Conservation (phyloP, 2,329 filamentous ascomycete genomes). For the Paradendryphiella salina region DNA sequence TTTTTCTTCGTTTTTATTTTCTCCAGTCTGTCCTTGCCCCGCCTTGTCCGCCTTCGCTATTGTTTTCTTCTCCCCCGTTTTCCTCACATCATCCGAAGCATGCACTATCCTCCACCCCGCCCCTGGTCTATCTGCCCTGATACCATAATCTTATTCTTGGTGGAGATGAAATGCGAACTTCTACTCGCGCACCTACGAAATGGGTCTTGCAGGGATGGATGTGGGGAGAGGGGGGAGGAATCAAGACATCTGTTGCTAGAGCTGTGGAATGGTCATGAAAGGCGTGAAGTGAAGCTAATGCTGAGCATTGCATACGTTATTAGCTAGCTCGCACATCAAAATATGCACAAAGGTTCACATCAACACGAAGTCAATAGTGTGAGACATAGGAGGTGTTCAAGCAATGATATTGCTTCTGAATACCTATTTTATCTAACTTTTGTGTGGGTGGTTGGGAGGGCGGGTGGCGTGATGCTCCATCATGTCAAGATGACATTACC, state of each 20-base stretch:
- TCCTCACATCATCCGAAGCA: neutral
- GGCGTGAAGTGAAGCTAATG: too few relatives aligned
- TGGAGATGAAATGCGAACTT: too few relatives aligned
- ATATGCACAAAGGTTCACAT: too few relatives aligned
- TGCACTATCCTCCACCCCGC: neutral
- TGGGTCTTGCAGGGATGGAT: neutral
- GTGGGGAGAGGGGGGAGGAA: neutral
- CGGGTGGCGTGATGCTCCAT: neutral
- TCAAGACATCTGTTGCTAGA: neutral
- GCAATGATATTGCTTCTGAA: neutral
- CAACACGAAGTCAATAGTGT: neutral
- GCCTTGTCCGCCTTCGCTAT: neutral
- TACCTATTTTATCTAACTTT: neutral
- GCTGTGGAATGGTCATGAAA: neutral
- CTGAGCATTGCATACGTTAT: too few relatives aligned
- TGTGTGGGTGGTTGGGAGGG: too few relatives aligned
- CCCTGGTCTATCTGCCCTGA: neutral
- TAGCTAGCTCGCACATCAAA: too few relatives aligned
- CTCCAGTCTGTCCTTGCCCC: neutral
- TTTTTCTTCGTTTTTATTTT: too few relatives aligned
- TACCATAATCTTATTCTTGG: neutral
- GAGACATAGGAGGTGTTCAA: neutral
- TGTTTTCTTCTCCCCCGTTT: neutral
- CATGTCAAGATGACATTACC: neutral
- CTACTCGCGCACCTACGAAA: neutral